Evolutionary conservation across 768 basidiomycete genomes (phyloP), one percentile per base, ranked within the genome.

Genomic region (Podaxis rugospora): DNA sequence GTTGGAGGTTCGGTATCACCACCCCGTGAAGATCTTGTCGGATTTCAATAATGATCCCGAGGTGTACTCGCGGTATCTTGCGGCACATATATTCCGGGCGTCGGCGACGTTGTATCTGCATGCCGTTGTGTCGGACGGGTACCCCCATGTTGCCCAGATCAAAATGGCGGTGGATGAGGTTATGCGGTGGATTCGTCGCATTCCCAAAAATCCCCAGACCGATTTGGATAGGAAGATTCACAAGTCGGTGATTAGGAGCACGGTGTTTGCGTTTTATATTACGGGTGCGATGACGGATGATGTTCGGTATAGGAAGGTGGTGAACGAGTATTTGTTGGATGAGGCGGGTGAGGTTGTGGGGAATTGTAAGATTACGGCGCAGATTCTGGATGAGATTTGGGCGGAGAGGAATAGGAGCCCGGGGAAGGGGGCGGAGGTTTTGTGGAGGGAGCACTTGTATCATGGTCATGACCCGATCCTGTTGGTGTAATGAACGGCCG

Each of bases 231-330:
- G 65, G n/a, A 70, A 65, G 47, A 73, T 77, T 44, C 74, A 79
- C 51, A 78, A 80, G 46, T 78, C 81, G 13, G 87, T 92, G 27
- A 81, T 91, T 59, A 79, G 90, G 40, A 90, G 87, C 73, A 90
- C 90, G 27, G 89, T 92, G 65, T 91, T 92, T 66, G 82, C 83
- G 49, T 85, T 90, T 61, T 91, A 87, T 67, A 80, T 93, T 55
- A 83, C 83, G 62, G 90, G 90, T 1, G 85, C 81, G 64, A 79
- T 92, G 55, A 85, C 88, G 63, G 83, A 86, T 68, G 75, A 83
- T 55, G 61, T 37, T 3, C 57, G 57, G 1, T 74, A 85, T 62
- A 80, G 80, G 55, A 44, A 62, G 2, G 75, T 77, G 63, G 74
- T 92, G 13, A 64, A 72, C 25, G 65, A 66, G 9, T 73, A 80